Conservation (phyloP, 1,284 basidiomycete genomes). For the Erythrobasidium hasegawianum region DNA sequence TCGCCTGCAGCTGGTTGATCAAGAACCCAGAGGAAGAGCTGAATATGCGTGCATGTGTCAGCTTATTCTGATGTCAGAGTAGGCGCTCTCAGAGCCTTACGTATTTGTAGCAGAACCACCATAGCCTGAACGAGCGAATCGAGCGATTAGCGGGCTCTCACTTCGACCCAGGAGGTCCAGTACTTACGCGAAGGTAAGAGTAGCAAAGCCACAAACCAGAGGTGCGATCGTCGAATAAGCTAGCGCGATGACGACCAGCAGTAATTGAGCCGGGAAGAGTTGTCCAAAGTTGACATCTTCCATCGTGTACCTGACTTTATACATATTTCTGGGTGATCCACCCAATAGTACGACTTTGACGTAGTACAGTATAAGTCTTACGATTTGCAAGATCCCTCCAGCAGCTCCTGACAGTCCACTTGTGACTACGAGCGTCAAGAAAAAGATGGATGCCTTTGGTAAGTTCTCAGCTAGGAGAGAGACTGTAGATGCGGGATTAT, state of each 20-base stretch:
- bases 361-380: slow-evolving; percentile 73
- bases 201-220: slow-evolving; percentile 86
- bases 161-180: neutral
- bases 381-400: slow-evolving; percentile 69
- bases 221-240: slow-evolving; percentile 90
- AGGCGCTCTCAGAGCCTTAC: neutral
- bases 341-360: slow-evolving; percentile 79
- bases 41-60: slow-evolving; percentile 39
- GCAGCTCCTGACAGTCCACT: slow-evolving; percentile 42
- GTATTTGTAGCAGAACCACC: slow-evolving; percentile 76
- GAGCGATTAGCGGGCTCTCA: neutral
- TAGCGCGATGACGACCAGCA: slow-evolving; percentile 43
- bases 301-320: slow-evolving; percentile 67
- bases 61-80: neutral
- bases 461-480: slow-evolving; percentile 63
- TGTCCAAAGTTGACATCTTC: slow-evolving; percentile 76
- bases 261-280: slow-evolving; percentile 49
- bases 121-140: slow-evolving; percentile 53
- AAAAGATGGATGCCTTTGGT: slow-evolving; percentile 84
- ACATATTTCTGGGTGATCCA: slow-evolving; percentile 82
- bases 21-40: slow-evolving; percentile 54
- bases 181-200: slow-evolving; percentile 61
- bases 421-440: slow-evolving; percentile 70
- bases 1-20: slow-evolving; percentile 70
- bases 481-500: slow-evolving; percentile 60